These are phyloP conservation scores for Fraxinus anomala DNA, from an alignment of 257 asterid species.

Conservation along the genomic window DNA sequence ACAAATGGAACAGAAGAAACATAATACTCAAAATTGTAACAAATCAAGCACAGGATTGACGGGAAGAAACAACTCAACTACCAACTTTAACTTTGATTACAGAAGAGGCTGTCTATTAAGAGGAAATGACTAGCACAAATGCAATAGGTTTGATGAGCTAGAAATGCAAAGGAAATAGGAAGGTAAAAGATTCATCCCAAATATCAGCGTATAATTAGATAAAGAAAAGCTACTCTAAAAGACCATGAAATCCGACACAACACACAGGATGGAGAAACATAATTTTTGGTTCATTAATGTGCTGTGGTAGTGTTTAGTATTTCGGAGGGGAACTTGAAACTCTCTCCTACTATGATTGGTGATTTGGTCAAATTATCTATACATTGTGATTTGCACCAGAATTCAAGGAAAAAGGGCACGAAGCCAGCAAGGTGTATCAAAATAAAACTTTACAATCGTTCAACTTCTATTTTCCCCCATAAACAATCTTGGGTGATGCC, in stretches of 20 bases:
- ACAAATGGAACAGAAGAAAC: conserved; percentile 5
- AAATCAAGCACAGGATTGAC: background rate
- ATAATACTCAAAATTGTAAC: background rate
- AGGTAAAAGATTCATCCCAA: background rate
- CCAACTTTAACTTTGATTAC: background rate
- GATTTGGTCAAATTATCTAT: no score
- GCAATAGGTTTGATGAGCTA: background rate
- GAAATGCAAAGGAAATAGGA: background rate
- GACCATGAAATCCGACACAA: background rate
- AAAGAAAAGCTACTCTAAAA: background rate
- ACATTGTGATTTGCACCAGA: background rate
- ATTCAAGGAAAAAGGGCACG: background rate
- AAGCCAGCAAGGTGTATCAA: background rate
- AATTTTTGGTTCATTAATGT: no score
- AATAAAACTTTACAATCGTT: background rate
- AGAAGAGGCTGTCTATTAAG: background rate
- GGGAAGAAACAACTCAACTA: background rate
- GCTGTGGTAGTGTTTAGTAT: no score
- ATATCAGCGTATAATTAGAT: background rate
- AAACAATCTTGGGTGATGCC: conserved; percentile 5
- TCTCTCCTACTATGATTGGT: no score
- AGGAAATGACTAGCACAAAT: background rate
- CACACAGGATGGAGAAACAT: background rate
- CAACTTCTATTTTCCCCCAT: background rate
- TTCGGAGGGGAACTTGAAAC: no score